Evolutionary conservation across 805 yeast genomes (phyloP), one percentile per base, ranked within the genome.

Genomic region (Yamadazyma sp.): DNA sequence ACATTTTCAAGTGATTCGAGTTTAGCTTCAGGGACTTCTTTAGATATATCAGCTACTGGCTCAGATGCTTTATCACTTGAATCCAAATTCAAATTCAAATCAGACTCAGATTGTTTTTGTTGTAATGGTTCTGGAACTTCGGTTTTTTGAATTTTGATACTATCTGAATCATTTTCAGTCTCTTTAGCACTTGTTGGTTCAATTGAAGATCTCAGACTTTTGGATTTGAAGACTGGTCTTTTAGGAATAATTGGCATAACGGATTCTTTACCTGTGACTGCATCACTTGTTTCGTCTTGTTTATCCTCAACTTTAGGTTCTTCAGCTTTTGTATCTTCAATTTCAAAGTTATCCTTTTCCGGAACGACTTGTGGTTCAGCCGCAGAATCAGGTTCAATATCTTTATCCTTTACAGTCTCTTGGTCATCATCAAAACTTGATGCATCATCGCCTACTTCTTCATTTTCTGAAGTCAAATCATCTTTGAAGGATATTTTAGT

Each of bases 351-450:
- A 27, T 14, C 30, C 5, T 27, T 27, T 27, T 27, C 30, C 8
- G 7, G 10, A 7, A 27, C 8, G n/a, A 11, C 23, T 8, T 8
- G 23, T 21, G 9, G 9, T 21, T 10, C 23, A 21, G 10, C 23
- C 23, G 10, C 10, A 10, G 10, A 21, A 7, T 21, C 10, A 21
- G 23, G 7, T 8, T 7, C 23, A 21, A 21, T 21, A 21, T 10
- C 10, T 7, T 7, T 45, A 7, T 57, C 62, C 26, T 57, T 56
- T 32, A 55, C 51, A 3, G 65, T 58, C 35, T 56, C 63, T 19
- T 51, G 47, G 27, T 58, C 65, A 38, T 58, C 65, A 37, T 55
- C 40, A 35, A 59, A 59, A 23, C 54, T 53, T 1, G 57, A 53
- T 3, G 40, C 33, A 22, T 50, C 58, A 4, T 49, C 39, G 1